A percentile compares a stretch with the other conserved stretches of the same genome.
Conservation (phyloP, 108 stramenopile genomes). For the Phaeodactylum tricornutum region DNA sequence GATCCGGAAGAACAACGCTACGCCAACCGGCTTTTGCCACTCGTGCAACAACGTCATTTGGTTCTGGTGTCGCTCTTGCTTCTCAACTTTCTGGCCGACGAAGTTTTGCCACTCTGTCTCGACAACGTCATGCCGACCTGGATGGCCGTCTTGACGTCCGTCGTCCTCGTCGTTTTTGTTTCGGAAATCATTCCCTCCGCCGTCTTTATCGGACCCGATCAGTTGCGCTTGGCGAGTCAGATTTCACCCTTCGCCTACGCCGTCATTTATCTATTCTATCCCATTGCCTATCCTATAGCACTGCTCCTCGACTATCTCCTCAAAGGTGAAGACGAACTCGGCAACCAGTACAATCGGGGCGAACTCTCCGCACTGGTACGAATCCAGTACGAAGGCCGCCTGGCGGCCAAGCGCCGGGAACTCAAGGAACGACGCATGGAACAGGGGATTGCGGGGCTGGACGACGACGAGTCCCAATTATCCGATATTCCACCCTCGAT, state of each 20-base stretch:
- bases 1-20: constrained; percentile 30
- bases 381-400: constrained; percentile 59
- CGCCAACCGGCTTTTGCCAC: constrained; percentile 46
- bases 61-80: constrained; percentile 90
- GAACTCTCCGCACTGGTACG: constrained; percentile 54
- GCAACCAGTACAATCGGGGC: constrained; percentile 29
- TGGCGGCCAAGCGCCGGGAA: constrained; percentile 4
- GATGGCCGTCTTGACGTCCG: constrained; percentile 81
- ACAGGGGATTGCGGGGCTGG: constrained; percentile 19
- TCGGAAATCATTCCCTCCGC: constrained; percentile 70
- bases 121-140: constrained; percentile 78
- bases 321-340: constrained; percentile 26
- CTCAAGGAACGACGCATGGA: constrained; percentile 38
- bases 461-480: neutral
- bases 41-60: constrained; percentile 79
- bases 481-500: constrained; percentile 22
- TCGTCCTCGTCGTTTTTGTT: constrained; percentile 80
- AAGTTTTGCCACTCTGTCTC: constrained; percentile 91
- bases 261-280: constrained; percentile 58
- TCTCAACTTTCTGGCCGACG: constrained; percentile 83
- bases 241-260: constrained; percentile 52
- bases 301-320: constrained; percentile 55
- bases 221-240: constrained; percentile 53
- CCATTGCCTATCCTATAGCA: constrained; percentile 73
- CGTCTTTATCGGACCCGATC: constrained; percentile 77